Evolutionary conservation across 331 rosid species (phyloP).

Genomic region (Spiraea crenata): DNA sequence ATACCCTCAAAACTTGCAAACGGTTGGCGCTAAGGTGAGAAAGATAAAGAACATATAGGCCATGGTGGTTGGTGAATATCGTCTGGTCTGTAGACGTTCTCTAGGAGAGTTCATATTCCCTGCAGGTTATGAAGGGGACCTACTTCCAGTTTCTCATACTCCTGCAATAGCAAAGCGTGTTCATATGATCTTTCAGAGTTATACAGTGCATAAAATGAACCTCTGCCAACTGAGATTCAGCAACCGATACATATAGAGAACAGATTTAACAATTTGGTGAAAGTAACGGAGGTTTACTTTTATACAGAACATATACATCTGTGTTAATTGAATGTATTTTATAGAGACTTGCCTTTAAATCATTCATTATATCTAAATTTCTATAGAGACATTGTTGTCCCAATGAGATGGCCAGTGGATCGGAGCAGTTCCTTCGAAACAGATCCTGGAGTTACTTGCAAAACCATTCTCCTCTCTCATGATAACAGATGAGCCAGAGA

Average conservation of each 20-base stretch:
- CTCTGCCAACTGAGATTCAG: slow-evolving; percentile 31
- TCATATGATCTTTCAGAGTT: slow-evolving; percentile 22
- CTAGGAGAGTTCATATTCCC: slow-evolving; percentile 29
- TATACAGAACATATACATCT: background rate
- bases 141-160: slow-evolving; percentile 33
- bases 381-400: background rate
- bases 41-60: background rate
- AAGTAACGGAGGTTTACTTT: background rate
- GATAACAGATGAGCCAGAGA: slow-evolving; percentile 20
- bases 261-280: too few species aligned
- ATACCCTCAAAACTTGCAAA: too few species aligned
- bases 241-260: background rate
- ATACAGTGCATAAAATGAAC: slow-evolving; percentile 27
- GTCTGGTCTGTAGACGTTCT: slow-evolving; percentile 44
- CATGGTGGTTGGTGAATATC: slow-evolving; percentile 22
- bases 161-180: slow-evolving; percentile 21
- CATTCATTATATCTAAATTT: background rate
- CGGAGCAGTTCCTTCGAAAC: background rate
- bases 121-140: slow-evolving; percentile 43
- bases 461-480: slow-evolving; percentile 17
- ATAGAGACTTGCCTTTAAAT: slow-evolving; percentile 2
- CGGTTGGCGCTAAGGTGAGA: slow-evolving; percentile 40
- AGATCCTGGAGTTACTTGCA: slow-evolving; percentile 31
- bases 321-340: too few species aligned
- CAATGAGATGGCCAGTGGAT: slow-evolving; percentile 2